A percentile compares a stretch with the other conserved stretches of the same genome.
Evolutionary conservation across 805 yeast genomes (phyloP).

Genomic region (Millerozyma miso): DNA sequence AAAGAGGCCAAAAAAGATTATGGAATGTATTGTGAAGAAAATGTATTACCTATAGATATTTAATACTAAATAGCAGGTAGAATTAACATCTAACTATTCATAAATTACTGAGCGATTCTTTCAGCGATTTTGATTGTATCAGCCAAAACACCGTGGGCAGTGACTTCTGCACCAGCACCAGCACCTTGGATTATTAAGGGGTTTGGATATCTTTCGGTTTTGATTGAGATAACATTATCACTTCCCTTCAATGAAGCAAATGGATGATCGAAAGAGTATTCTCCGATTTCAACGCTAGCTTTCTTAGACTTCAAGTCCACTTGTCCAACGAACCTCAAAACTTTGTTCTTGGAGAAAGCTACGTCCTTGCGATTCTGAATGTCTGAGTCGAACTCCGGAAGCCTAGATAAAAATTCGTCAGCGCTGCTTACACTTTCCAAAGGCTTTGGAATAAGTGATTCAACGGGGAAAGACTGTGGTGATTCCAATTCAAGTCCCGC

Average conservation of each 20-base stretch:
- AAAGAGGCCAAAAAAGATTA: slow-evolving; percentile 53
- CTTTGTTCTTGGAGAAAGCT: slow-evolving; percentile 81
- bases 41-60: slow-evolving; percentile 13
- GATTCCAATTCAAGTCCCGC: slow-evolving; percentile 82
- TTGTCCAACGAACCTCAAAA: slow-evolving; percentile 88
- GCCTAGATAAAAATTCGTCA: slow-evolving; percentile 71
- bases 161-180: slow-evolving; percentile 78
- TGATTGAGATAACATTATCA: slow-evolving; percentile 90
- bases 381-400: slow-evolving; percentile 81
- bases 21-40: slow-evolving; percentile 22
- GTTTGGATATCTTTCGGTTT: slow-evolving; percentile 85
- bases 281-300: slow-evolving; percentile 83
- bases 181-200: slow-evolving; percentile 98
- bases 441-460: slow-evolving; percentile 84
- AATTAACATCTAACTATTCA: neutral
- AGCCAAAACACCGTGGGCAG: slow-evolving; percentile 83
- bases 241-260: slow-evolving; percentile 95
- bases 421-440: slow-evolving; percentile 71
- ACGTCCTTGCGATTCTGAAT: slow-evolving; percentile 71
- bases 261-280: slow-evolving; percentile 86
- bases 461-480: slow-evolving; percentile 90
- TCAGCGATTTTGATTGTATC: slow-evolving; percentile 91
- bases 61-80: neutral
- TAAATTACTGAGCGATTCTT: slow-evolving; percentile 52
- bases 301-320: slow-evolving; percentile 69